Evolutionary conservation across 2,329 filamentous ascomycete genomes (phyloP).

Genomic region (Penicillium italicum): DNA sequence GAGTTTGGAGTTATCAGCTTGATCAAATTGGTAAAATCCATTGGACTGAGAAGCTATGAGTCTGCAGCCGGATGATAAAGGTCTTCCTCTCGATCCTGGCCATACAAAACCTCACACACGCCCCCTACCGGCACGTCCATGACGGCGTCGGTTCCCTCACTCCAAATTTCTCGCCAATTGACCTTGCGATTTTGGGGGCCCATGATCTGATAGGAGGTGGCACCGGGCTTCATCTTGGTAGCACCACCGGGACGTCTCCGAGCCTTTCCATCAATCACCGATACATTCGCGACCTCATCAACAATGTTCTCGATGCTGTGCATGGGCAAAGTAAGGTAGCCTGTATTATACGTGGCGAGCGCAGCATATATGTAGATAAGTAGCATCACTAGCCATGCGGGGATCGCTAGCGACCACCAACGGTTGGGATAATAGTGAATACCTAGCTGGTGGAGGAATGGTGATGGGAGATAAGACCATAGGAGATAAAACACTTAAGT

Average conservation of each 20-base stretch:
- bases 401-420: conserved; percentile 95
- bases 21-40: not conserved
- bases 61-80: conserved; percentile 12
- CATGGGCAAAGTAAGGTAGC: conserved; percentile 79
- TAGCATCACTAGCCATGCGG: conserved; percentile 81
- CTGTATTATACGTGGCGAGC: conserved; percentile 83
- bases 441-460: conserved; percentile 85
- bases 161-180: conserved; percentile 84
- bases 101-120: conserved; percentile 92
- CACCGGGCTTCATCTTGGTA: conserved; percentile 42
- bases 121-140: conserved; percentile 95
- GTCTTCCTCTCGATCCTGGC: conserved; percentile 50
- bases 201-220: conserved; percentile 42
- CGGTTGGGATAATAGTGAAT: conserved; percentile 96
- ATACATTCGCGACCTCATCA: conserved; percentile 82
- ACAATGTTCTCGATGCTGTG: conserved; percentile 82
- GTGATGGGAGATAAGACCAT: conserved; percentile 89
- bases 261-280: conserved; percentile 72
- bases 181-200: conserved; percentile 44
- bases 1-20: not conserved
- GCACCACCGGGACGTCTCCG: conserved; percentile 48
- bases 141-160: conserved; percentile 88
- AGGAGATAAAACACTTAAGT: conserved; percentile 58
- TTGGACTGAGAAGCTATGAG: conserved; percentile 5
- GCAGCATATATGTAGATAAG: conserved; percentile 93